Conservation (phyloP, 352 stramenopile species). For the Stephanocyclus meneghinianus region DNA sequence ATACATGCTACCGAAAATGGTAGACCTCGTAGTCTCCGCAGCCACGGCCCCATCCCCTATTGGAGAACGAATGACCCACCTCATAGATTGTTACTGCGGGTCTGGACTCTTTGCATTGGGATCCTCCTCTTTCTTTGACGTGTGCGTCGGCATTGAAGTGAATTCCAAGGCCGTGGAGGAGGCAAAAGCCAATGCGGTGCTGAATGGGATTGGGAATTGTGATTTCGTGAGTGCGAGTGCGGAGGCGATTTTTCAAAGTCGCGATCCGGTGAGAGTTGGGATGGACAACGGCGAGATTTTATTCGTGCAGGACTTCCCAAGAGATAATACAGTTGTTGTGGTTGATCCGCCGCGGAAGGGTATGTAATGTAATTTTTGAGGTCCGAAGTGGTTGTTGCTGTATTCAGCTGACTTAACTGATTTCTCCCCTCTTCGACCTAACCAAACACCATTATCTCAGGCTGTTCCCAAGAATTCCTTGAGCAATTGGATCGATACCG, state of each 20-base stretch:
- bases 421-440: background rate
- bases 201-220: slow-evolving; percentile 81
- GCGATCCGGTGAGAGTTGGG: slow-evolving; percentile 55
- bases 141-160: slow-evolving; percentile 86
- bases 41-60: slow-evolving; percentile 29
- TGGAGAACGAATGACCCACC: slow-evolving; percentile 70
- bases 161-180: slow-evolving; percentile 84
- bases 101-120: slow-evolving; percentile 85
- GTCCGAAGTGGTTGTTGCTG: background rate
- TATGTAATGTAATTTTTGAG: background rate
- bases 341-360: slow-evolving; percentile 86
- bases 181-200: slow-evolving; percentile 80
- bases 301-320: slow-evolving; percentile 69
- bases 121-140: slow-evolving; percentile 79
- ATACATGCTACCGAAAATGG: slow-evolving; percentile 78
- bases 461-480: slow-evolving; percentile 85
- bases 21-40: slow-evolving; percentile 73
- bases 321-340: slow-evolving; percentile 83
- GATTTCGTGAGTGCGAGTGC: slow-evolving; percentile 83
- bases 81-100: slow-evolving; percentile 88
- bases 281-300: slow-evolving; percentile 19
- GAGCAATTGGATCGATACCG: slow-evolving; percentile 84
- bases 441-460: slow-evolving; percentile 17
- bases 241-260: slow-evolving; percentile 84
- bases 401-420: background rate